Base-by-base conservation (phyloP, 257 asterid species). In the Pogostemon cablin region DNA sequence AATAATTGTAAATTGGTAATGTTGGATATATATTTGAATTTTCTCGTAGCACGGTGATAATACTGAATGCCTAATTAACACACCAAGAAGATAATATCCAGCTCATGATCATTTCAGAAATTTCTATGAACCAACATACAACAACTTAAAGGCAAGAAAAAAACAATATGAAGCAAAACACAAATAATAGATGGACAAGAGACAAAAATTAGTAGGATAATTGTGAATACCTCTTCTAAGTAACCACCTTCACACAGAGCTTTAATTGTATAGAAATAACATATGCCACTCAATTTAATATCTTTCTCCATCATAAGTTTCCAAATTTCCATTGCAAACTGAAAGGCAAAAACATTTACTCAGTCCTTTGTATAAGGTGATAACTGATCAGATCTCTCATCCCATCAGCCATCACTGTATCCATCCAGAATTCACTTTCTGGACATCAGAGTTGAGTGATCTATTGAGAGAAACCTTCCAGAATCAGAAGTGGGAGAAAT, bases 171-270 rank as follows among this genome's bases (percentile, higher is more conserved):
- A 61, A 66, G 34, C 65, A 47, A 63, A 57, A 15, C 53, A 42
- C 62, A 69, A 47, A 64, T 78, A 74, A 42, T 6, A 12, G 15
- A 71, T 8, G 42, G 47, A 69, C 74, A 67, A 11, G 39, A 66
- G 65, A 50, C 39, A 54, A 47, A 12, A 54, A 12, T 15, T 7
- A 35, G 43, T 3, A 46, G 49, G 50, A 39, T 11, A 49, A 25
- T 25, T 65, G 73, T 9, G 6, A 9, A 49, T 84, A 90, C 98
- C 92, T 90, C 96, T 75, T 87, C 74, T 15, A 93, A 56, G 79
- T 87, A 81, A 73, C 97, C 98, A 65, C 96, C 95, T 81, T 80
- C 86, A 68, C 96, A 87, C 41, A 93, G 93, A 81, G 96, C 91
- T 77, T 77, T 83, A 25, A 86, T 64, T 11, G 85, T 80, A 60